These are phyloP conservation scores for Pyricularia pennisetigena DNA, from an alignment of 2,329 filamentous ascomycete species.

Conservation along the genomic window DNA sequence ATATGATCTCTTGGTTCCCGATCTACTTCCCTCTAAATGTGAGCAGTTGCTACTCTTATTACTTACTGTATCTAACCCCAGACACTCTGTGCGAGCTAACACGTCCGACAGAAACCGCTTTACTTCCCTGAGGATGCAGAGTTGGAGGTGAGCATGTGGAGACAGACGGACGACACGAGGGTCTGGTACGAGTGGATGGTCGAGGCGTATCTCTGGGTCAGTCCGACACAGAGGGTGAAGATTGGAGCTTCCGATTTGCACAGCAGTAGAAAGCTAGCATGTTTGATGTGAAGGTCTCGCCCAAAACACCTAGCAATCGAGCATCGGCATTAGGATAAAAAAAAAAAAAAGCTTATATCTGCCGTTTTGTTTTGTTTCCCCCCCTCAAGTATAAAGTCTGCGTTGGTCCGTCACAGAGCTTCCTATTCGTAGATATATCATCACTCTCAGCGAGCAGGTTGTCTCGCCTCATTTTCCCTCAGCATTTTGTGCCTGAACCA, in stretches of 20 bases:
- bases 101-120: slow-evolving; percentile 56
- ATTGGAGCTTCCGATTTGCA: slow-evolving; percentile 57
- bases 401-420: not conserved
- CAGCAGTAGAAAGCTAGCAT: slow-evolving; percentile 60
- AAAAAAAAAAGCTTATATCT: not conserved
- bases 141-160: slow-evolving; percentile 88
- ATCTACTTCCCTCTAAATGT: slow-evolving; percentile 97
- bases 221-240: slow-evolving; percentile 52
- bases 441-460: not conserved
- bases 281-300: slow-evolving; percentile 46
- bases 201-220: slow-evolving; percentile 65
- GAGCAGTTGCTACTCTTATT: slow-evolving; percentile 19
- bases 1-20: slow-evolving; percentile 99
- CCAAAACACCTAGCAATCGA: not conserved
- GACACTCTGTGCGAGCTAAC: not conserved
- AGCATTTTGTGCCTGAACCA: not conserved
- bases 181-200: slow-evolving; percentile 99
- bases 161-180: slow-evolving; percentile 86
- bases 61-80: not conserved
- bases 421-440: not conserved
- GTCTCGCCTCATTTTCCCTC: not conserved
- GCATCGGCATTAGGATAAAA: not conserved
- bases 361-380: not conserved
- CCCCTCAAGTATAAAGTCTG: not conserved
- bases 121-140: slow-evolving; percentile 78